These are phyloP conservation scores for Chaetomiaceae sp. DNA, from an alignment of 2,329 filamentous ascomycete species.

Conservation along the genomic window DNA sequence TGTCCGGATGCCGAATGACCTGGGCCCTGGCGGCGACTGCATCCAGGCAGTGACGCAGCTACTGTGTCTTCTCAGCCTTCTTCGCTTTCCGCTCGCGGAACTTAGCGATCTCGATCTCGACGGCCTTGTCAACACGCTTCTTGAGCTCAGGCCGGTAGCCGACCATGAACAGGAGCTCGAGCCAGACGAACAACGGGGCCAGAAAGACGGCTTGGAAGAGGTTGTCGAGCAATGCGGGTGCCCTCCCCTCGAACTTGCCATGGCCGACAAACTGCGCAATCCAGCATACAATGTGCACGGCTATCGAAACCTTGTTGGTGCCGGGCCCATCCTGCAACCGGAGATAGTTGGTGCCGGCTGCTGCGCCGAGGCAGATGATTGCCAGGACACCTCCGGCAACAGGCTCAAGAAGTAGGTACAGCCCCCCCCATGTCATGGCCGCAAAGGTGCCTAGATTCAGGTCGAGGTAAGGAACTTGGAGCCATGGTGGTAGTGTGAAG, in stretches of 20 bases:
- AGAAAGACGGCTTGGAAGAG: constrained; percentile 86
- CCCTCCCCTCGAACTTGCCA: constrained; percentile 79
- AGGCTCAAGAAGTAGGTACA: constrained; percentile 91
- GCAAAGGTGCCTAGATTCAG: constrained; percentile 32
- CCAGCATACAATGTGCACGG: constrained; percentile 72
- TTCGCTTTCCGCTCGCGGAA: constrained; percentile 54
- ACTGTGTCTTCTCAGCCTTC: constrained; percentile 49
- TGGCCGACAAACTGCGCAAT: constrained; percentile 88
- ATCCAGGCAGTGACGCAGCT: neutral
- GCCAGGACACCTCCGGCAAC: constrained; percentile 79
- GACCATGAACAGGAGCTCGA: constrained; percentile 84
- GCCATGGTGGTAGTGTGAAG: constrained; percentile 61
- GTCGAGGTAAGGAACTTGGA: constrained; percentile 62
- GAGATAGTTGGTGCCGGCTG: constrained; percentile 72
- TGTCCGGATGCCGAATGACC: too few relatives aligned
- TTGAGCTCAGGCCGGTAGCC: constrained; percentile 89
- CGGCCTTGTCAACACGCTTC: constrained; percentile 69
- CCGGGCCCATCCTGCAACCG: constrained; percentile 51
- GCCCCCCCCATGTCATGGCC: constrained; percentile 55
- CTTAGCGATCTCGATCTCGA: constrained; percentile 72
- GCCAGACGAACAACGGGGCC: constrained; percentile 95
- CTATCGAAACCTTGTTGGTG: constrained; percentile 56
- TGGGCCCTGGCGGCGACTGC: neutral
- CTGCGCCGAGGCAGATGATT: constrained; percentile 68
- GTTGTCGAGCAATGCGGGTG: constrained; percentile 87